A percentile compares a stretch with the other conserved stretches of the same genome.
phyloP scores from a whole-genome alignment of 345 rosid species.

The Mangifera indica region DNA sequence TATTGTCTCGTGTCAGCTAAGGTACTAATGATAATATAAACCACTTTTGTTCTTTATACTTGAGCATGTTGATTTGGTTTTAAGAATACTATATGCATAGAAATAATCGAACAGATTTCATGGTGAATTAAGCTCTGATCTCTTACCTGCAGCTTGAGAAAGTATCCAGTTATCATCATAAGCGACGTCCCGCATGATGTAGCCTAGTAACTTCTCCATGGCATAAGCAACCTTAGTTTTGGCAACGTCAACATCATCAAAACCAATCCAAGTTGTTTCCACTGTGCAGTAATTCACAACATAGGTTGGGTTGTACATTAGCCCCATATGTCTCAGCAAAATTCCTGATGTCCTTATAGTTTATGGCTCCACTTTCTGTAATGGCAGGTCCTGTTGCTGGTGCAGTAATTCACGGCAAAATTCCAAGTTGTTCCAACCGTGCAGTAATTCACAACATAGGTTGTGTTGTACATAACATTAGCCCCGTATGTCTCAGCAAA shows the following conservation, averaged over 20 bases:
- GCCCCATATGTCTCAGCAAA: constrained; percentile 26
- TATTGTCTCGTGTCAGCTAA: background rate
- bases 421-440: background rate
- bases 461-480: constrained; percentile 28
- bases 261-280: constrained; percentile 41
- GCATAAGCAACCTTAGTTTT: too few species aligned
- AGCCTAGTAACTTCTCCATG: too few species aligned
- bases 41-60: too few species aligned
- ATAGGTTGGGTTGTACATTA: constrained; percentile 33
- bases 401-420: too few species aligned
- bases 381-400: too few species aligned
- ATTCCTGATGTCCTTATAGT: constrained; percentile 18
- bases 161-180: constrained; percentile 40
- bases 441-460: constrained; percentile 34
- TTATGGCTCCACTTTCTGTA: too few species aligned
- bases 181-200: too few species aligned
- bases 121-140: too few species aligned
- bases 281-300: constrained; percentile 27
- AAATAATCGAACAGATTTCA: background rate
- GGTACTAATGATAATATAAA: background rate
- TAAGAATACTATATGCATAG: background rate
- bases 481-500: constrained; percentile 26
- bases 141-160: constrained; percentile 44
- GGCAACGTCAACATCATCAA: constrained; percentile 28
- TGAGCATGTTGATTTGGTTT: too few species aligned